Evolutionary conservation across 106 monocot species (phyloP).

Genomic region (Acorus calamus): DNA sequence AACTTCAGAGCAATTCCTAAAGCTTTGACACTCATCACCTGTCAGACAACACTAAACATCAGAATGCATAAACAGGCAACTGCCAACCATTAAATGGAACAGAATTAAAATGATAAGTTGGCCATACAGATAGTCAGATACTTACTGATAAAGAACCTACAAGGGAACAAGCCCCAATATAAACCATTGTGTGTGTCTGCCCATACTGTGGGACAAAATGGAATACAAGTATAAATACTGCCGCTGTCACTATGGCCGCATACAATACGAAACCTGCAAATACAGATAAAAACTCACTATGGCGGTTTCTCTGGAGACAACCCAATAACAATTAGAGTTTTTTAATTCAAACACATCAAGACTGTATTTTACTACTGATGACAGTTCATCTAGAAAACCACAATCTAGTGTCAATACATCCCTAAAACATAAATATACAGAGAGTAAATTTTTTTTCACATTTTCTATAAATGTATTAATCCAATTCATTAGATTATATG

Average conservation of each 20-base stretch:
- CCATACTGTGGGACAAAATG: conserved; percentile 65
- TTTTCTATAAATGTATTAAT: no score
- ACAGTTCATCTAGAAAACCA: no score
- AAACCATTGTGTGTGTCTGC: conserved; percentile 79
- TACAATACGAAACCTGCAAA: conserved; percentile 67
- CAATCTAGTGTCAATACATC: no score
- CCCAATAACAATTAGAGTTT: no score
- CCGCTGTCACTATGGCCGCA: conserved; percentile 37
- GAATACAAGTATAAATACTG: conserved; percentile 51
- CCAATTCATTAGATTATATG: no score
- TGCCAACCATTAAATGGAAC: background rate
- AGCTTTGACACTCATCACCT: conserved; percentile 94
- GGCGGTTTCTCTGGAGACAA: no score
- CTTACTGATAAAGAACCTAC: conserved; percentile 83
- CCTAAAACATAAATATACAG: no score
- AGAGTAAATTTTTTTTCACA: no score
- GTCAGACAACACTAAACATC: conserved; percentile 2
- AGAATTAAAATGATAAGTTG: no score
- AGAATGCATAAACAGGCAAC: conserved; percentile 6
- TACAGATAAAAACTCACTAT: no score
- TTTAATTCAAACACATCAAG: no score
- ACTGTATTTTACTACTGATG: no score
- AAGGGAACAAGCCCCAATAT: conserved; percentile 81
- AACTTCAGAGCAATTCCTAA: conserved; percentile 82
- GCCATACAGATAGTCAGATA: background rate